Evolutionary conservation across 306 rosid genomes (phyloP).

Genomic region (Rosa multiflora): DNA sequence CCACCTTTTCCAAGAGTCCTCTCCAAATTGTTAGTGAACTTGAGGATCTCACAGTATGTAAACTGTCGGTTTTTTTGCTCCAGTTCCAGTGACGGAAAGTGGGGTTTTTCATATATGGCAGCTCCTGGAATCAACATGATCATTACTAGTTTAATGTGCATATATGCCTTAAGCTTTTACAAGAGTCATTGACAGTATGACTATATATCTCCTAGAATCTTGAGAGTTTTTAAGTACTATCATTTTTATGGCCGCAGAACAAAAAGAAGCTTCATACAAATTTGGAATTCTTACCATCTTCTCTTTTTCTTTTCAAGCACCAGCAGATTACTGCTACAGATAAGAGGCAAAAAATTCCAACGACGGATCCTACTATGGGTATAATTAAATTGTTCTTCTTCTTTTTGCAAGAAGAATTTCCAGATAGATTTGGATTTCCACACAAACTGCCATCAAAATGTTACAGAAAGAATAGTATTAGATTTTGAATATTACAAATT

Average conservation of each 20-base stretch:
- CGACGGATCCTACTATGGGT: not conserved
- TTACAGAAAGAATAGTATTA: too few species aligned
- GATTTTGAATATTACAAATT: too few species aligned
- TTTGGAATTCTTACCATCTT: not conserved
- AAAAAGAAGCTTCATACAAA: not conserved
- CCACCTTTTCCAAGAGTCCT: too few species aligned
- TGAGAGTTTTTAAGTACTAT: too few species aligned
- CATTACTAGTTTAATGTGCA: not conserved
- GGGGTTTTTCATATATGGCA: not conserved
- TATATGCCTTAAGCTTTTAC: not conserved
- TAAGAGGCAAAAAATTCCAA: not conserved
- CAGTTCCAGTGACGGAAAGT: not conserved
- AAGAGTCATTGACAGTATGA: not conserved
- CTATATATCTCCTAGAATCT: too few species aligned
- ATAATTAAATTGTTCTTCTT: too few species aligned
- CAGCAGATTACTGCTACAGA: not conserved
- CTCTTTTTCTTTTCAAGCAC: not conserved
- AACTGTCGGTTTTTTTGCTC: conserved; percentile 29
- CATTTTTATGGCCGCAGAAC: not conserved
- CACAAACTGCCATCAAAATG: too few species aligned
- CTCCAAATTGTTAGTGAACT: conserved; percentile 29
- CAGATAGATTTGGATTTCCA: too few species aligned
- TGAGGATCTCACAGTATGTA: conserved; percentile 27
- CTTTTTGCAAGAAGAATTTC: too few species aligned
- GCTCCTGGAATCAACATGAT: too few species aligned